Percentiles rank a stretch among this genome's conserved stretches.
Conservation (phyloP, 768 basidiomycete species). For the Pluteus cervinus region DNA sequence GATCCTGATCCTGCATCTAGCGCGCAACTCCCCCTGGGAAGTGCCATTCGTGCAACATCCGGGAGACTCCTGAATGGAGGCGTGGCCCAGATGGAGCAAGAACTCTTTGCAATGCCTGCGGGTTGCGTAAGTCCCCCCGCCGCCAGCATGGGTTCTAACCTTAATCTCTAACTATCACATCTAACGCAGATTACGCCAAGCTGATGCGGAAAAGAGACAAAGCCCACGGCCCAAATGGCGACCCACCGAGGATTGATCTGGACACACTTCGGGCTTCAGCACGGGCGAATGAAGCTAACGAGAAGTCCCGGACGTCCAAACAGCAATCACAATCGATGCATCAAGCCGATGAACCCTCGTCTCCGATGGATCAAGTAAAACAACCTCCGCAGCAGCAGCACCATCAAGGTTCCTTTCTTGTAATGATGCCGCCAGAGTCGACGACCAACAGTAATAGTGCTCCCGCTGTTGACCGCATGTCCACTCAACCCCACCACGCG, state of each 20-base stretch:
- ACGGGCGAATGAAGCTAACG: slow-evolving; percentile 44
- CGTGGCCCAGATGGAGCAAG: slow-evolving; percentile 80
- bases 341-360: slow-evolving; percentile 22
- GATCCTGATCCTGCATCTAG: slow-evolving; percentile 30
- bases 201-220: slow-evolving; percentile 77
- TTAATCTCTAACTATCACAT: slow-evolving; percentile 1
- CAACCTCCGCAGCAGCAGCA: slow-evolving; percentile 25
- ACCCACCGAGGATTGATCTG: slow-evolving; percentile 58
- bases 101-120: slow-evolving; percentile 83
- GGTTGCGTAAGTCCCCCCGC: slow-evolving; percentile 64
- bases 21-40: slow-evolving; percentile 82
- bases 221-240: slow-evolving; percentile 47
- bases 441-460: slow-evolving; percentile 11
- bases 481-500: slow-evolving; percentile 6
- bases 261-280: slow-evolving; percentile 72
- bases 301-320: slow-evolving; percentile 24
- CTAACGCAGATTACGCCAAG: slow-evolving; percentile 67
- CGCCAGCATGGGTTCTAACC: too few relatives aligned
- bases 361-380: slow-evolving; percentile 24
- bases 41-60: slow-evolving; percentile 83
- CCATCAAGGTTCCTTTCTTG: slow-evolving; percentile 59
- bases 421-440: slow-evolving; percentile 24
- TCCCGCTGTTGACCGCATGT: slow-evolving; percentile 9
- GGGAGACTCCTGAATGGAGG: slow-evolving; percentile 87
- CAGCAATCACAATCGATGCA: slow-evolving; percentile 18